These are phyloP conservation scores for Schizochytrium sp. DNA, from an alignment of 108 stramenopile genomes.

Conservation along the genomic window DNA sequence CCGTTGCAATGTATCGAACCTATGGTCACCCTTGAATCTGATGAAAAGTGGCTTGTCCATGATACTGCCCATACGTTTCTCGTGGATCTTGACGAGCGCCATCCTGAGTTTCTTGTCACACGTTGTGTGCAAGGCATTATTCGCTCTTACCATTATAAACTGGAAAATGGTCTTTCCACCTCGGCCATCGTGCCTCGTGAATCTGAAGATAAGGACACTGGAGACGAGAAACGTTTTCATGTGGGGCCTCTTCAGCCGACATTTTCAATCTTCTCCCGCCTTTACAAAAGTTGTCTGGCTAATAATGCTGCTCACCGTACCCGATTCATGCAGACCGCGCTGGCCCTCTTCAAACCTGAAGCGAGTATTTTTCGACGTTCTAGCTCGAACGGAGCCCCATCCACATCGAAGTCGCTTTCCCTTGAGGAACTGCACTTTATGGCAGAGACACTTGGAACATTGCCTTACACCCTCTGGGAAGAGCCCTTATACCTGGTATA, in stretches of 20 bases:
- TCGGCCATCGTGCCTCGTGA: neutral
- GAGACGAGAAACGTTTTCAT: conserved; percentile 2
- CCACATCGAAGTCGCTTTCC: neutral
- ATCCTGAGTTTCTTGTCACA: conserved; percentile 55
- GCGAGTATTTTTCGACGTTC: neutral
- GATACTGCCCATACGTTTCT: conserved; percentile 41
- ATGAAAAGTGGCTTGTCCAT: conserved; percentile 31
- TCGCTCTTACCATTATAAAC: neutral
- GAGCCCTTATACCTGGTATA: conserved; percentile 31
- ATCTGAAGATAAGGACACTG: neutral
- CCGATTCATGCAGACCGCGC: conserved; percentile 41
- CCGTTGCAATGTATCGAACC: conserved; percentile 45
- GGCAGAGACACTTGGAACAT: conserved; percentile 44
- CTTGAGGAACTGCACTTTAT: conserved; percentile 25
- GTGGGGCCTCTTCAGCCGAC: conserved; percentile 25
- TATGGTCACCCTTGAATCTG: conserved; percentile 34
- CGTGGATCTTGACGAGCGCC: conserved; percentile 41
- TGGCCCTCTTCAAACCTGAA: conserved; percentile 21
- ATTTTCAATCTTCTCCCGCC: conserved; percentile 43
- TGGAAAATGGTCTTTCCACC: neutral
- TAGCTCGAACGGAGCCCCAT: neutral
- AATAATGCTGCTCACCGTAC: neutral
- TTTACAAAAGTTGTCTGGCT: conserved; percentile 20
- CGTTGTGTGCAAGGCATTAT: conserved; percentile 24
- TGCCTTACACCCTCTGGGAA: conserved; percentile 39